phyloP scores from a whole-genome alignment of 2,329 filamentous ascomycete species.

The Colletotrichum sp. region DNA sequence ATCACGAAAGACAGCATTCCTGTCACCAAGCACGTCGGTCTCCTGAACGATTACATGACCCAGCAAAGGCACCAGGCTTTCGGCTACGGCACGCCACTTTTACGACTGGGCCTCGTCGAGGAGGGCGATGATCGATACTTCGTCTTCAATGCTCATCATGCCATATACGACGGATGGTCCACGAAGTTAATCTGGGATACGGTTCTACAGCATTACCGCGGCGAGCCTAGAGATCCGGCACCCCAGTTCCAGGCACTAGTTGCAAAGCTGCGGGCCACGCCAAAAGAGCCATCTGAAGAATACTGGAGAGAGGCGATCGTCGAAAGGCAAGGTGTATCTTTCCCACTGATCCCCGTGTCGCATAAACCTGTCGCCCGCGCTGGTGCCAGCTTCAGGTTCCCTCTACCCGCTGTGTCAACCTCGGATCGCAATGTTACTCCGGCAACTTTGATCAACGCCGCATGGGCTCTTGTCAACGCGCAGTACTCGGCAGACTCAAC shows the following conservation, averaged over 20 bases:
- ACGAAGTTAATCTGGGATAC: not conserved
- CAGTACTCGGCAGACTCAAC: conserved; percentile 35
- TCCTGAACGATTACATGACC: not conserved
- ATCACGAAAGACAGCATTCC: not conserved
- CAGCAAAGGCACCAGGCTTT: not conserved
- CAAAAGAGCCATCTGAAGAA: not conserved
- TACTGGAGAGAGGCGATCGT: not conserved
- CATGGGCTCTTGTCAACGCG: conserved; percentile 36
- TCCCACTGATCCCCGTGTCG: not conserved
- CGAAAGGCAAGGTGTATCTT: not conserved
- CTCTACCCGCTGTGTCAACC: not conserved
- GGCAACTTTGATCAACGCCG: conserved; percentile 27
- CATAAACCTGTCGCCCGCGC: not conserved
- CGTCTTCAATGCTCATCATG: conserved; percentile 22
- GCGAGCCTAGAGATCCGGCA: not conserved
- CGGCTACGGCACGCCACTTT: not conserved
- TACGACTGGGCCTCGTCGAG: not conserved
- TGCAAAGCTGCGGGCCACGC: not conserved
- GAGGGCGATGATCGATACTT: not conserved
- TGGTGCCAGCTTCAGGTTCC: not conserved
- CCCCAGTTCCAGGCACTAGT: not conserved
- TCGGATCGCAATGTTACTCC: not conserved
- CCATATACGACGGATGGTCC: conserved; percentile 23
- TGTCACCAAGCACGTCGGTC: not conserved
- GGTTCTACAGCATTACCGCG: not conserved